Conservation (phyloP, 805 yeast genomes). For the Pichia sporocuriosa region DNA sequence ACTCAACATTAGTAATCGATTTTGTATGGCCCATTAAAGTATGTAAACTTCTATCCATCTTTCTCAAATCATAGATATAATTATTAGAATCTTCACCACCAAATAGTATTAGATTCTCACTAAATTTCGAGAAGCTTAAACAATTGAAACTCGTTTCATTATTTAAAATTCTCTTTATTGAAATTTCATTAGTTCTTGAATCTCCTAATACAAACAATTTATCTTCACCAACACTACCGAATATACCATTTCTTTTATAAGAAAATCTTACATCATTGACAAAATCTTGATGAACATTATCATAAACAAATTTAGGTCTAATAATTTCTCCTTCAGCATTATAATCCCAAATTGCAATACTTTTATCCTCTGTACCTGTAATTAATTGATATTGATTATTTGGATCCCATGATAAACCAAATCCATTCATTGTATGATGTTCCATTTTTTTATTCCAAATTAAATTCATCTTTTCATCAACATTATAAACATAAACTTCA, state of each 20-base stretch:
- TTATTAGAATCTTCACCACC: conserved; percentile 67
- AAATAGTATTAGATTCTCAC: conserved; percentile 53
- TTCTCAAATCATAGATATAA: conserved; percentile 56
- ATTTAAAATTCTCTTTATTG: conserved; percentile 21
- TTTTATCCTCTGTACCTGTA: conserved; percentile 61
- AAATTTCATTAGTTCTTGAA: conserved; percentile 31
- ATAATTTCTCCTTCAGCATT: not conserved
- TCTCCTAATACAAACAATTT: conserved; percentile 49
- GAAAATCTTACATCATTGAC: conserved; percentile 80
- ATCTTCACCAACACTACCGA: conserved; percentile 76
- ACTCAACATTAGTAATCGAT: conserved; percentile 63
- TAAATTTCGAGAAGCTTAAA: conserved; percentile 57
- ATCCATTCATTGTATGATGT: conserved; percentile 64
- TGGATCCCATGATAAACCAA: conserved; percentile 65
- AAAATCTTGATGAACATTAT: conserved; percentile 43
- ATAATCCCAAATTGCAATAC: conserved; percentile 57
- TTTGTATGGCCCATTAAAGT: conserved; percentile 78
- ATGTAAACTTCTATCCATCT: conserved; percentile 41
- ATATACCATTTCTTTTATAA: conserved; percentile 38
- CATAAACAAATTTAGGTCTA: conserved; percentile 18
- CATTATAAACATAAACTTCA: conserved; percentile 46
- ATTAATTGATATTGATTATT: conserved; percentile 41
- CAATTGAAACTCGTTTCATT: conserved; percentile 45
- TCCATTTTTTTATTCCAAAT: conserved; percentile 29
- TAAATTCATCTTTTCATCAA: conserved; percentile 18